A percentile compares a stretch with the other conserved stretches of the same genome.
These are phyloP conservation scores for Durio zibethinus DNA, from an alignment of 345 rosid species.

Conservation along the genomic window DNA sequence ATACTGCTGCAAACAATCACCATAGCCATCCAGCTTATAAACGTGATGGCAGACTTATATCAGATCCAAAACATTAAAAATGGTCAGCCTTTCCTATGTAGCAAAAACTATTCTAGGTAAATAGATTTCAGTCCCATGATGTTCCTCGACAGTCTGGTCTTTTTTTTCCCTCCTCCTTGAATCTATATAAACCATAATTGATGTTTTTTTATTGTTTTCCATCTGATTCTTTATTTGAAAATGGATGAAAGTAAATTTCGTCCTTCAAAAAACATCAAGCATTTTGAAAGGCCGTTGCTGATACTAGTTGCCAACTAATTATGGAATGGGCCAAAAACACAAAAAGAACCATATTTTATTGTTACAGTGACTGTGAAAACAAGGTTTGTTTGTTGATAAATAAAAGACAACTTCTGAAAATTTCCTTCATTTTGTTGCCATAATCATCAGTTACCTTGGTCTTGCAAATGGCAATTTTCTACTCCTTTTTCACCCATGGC, in stretches of 20 bases:
- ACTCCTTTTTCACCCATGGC: slow-evolving; percentile 9
- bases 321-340: background rate
- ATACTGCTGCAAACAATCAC: slow-evolving; percentile 30
- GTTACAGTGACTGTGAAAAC: background rate
- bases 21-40: slow-evolving; percentile 21
- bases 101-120: background rate
- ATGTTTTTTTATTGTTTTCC: background rate
- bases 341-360: background rate
- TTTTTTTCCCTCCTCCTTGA: background rate
- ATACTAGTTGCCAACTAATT: too few species aligned
- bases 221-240: background rate
- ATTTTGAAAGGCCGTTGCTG: too few species aligned
- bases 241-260: background rate
- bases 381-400: background rate
- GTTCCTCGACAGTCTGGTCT: background rate
- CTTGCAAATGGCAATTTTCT: background rate
- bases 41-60: slow-evolving; percentile 27
- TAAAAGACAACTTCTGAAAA: background rate
- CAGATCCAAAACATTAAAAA: slow-evolving; percentile 25
- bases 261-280: background rate
- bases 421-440: background rate
- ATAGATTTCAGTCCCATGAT: background rate
- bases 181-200: background rate
- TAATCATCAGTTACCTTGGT: background rate
- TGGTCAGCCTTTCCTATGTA: slow-evolving; percentile 22